Base-by-base conservation (phyloP, 2,329 filamentous ascomycete genomes). In the Aspergillus bombycis region DNA sequence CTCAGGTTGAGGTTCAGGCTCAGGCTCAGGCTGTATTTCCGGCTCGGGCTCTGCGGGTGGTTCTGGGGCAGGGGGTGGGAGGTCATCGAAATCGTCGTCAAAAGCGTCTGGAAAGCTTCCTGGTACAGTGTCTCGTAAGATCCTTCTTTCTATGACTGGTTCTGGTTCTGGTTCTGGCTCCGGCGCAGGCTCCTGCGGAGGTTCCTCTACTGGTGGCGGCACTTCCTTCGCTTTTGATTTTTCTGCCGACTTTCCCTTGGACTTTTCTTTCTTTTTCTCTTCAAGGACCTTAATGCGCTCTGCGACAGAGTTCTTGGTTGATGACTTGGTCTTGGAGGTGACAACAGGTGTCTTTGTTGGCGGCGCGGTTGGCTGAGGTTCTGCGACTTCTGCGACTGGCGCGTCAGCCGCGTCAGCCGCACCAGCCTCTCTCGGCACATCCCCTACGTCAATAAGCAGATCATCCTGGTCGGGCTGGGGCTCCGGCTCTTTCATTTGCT, bases 31-130 rank as follows among this genome's bases (percentile, higher is more conserved):
- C 28, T 65, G 61, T 4, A 55, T 57, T 43, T 62, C 63, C 10
- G 62, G 76, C 75, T 63, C 61, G 3, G 46, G 66, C 14, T 56
- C 64, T 19, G 64, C 61, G 11, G 62, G 63, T 46, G 57, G 66
- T 19, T 68, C 67, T 16, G 63, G 75, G 76, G 67, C 74, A 32
- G 62, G 57, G 12, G 62, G 60, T 11, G 63, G 62, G n/a, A 64
- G 67, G 12, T 68, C 67, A n/a, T 68, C 64, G 43, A 65, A 73
- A 43, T 84, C 81, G 66, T 82, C 82, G 41, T 83, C 82, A 66
- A 84, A 76, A 12, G 71, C 83, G 55, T 80, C 78, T 28, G 87
- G 87, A 72, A 89, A 89, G 65, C 84, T 85, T 61, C 87, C 87
- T 48, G 87, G 86, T 7, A 87, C 78, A 34, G 75, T 74, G 59